Evolutionary conservation across 164 flowering plant species (phyloP).

Genomic region (Nymphaea colorata): DNA sequence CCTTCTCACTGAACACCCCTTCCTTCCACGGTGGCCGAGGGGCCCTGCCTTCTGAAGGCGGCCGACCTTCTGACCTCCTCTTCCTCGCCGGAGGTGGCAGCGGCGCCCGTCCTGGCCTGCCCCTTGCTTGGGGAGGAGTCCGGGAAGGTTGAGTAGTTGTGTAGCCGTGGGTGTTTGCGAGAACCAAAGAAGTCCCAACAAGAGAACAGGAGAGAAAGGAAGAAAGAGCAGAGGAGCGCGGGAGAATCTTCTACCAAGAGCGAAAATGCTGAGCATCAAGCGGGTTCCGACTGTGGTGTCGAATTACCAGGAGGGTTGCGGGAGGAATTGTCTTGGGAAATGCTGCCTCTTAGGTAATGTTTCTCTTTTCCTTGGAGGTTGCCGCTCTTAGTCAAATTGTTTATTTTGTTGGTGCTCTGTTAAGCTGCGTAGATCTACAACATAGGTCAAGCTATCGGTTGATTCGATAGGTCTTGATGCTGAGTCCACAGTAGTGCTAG

Average conservation of each 20-base stretch:
- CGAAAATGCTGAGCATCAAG: constrained; percentile 48
- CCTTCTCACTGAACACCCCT: constrained; percentile 16
- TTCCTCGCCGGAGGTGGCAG: constrained; percentile 62
- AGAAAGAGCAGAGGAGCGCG: neutral
- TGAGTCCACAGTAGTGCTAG: too few species aligned
- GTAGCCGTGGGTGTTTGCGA: neutral
- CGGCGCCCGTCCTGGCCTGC: neutral
- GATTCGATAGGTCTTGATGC: neutral
- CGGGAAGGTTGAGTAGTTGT: neutral
- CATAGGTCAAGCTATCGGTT: neutral
- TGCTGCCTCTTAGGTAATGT: constrained; percentile 51
- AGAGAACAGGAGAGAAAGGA: neutral
- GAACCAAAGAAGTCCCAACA: neutral
- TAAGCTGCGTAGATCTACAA: neutral
- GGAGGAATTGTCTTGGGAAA: constrained; percentile 55
- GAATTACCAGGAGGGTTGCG: constrained; percentile 65
- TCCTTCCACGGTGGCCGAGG: constrained; percentile 78
- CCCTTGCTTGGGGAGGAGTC: neutral
- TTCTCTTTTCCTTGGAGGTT: neutral
- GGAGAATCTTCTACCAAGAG: neutral
- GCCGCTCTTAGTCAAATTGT: too few species aligned
- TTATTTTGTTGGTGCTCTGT: too few species aligned
- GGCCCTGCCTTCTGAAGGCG: constrained; percentile 72
- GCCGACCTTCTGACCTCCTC: constrained; percentile 69
- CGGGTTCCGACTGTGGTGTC: constrained; percentile 71